A percentile compares a stretch with the other conserved stretches of the same genome.
Conservation (phyloP, 805 yeast genomes). For the Sungouiozyma intestinalis region DNA sequence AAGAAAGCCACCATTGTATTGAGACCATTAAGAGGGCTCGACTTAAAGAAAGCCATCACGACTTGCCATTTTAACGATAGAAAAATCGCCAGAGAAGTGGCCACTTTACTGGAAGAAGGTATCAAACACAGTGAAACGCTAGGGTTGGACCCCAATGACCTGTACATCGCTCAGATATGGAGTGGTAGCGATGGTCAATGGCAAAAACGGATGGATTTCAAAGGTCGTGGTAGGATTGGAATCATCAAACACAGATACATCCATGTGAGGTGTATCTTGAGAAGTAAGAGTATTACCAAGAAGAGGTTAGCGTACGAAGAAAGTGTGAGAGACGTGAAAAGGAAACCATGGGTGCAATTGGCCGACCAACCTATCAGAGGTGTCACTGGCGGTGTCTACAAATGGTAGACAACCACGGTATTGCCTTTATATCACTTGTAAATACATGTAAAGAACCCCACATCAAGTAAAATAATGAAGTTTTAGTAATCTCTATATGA, state of each 20-base stretch:
- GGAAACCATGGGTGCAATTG: slow-evolving; percentile 44
- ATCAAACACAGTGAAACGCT: slow-evolving; percentile 54
- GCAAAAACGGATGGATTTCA: slow-evolving; percentile 61
- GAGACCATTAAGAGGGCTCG: slow-evolving; percentile 63
- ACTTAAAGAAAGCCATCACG: slow-evolving; percentile 71
- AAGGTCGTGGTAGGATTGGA: slow-evolving; percentile 89
- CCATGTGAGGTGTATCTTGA: slow-evolving; percentile 71
- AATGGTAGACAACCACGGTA: slow-evolving; percentile 34
- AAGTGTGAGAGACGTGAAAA: slow-evolving; percentile 35
- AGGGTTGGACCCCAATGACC: slow-evolving; percentile 46
- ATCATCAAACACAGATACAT: slow-evolving; percentile 63
- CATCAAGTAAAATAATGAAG: background rate
- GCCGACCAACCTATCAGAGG: slow-evolving; percentile 40
- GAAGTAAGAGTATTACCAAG: slow-evolving; percentile 49
- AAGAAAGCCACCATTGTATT: slow-evolving; percentile 78
- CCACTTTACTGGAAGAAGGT: slow-evolving; percentile 63
- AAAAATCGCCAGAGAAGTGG: slow-evolving; percentile 69
- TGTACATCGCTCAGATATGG: slow-evolving; percentile 79
- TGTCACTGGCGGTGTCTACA: slow-evolving; percentile 40
- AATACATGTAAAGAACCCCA: background rate
- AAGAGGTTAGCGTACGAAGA: slow-evolving; percentile 51
- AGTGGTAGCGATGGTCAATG: slow-evolving; percentile 79
- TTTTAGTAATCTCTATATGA: background rate
- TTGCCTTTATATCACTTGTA: background rate
- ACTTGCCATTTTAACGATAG: slow-evolving; percentile 85